Base-by-base conservation (phyloP, 2,329 filamentous ascomycete genomes). In the Pseudogymnoascus sp. region DNA sequence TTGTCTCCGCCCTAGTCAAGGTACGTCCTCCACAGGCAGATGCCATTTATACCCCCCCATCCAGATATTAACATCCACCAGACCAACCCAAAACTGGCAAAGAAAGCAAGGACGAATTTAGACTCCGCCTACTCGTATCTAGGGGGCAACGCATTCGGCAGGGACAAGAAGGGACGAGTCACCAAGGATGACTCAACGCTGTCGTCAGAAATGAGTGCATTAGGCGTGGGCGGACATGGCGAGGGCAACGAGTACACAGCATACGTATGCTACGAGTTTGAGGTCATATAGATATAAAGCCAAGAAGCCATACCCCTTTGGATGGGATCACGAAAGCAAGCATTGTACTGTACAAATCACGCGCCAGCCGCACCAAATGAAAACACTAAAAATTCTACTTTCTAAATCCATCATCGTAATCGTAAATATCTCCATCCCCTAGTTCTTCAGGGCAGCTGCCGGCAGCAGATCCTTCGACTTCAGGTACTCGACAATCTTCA, bases 221-320 rank as follows among this genome's bases (percentile, higher is more conserved):
- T 87, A 3, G 89, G 86, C 26, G 75, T 88, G 60, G 82, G 80
- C 23, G 76, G 80, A 0, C 78, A 82, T 36, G 86, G 85, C 11
- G 90, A 92, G 65, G 87, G 87, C 62, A 81, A 84, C 69, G 92
- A 97, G 75, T 99, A 97, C 79, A 95, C 91, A 65, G 89, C 95
- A 42, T 99, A 96, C 77, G 95, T 97, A 73, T 97, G 93, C 80
- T 99, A 97, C 77, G 91, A 96, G 74, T 90, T 97, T 74, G 90
- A 95, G 73, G 86, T 97, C 68, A 69, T 73, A 73, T 74, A 72
- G 69, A 66, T 59, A 63, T 39, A 21, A 63, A 63, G 5, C 11
- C n/a, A 54, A 31, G 26, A 31, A 23, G 23, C 8, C n/a, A 31
- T 54, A 54, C 47, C 26, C 47, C 47, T 54, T 54, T 54, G 47